Conservation (phyloP, 2,329 filamentous ascomycete species). For the Drechslerella coelobrocha region DNA sequence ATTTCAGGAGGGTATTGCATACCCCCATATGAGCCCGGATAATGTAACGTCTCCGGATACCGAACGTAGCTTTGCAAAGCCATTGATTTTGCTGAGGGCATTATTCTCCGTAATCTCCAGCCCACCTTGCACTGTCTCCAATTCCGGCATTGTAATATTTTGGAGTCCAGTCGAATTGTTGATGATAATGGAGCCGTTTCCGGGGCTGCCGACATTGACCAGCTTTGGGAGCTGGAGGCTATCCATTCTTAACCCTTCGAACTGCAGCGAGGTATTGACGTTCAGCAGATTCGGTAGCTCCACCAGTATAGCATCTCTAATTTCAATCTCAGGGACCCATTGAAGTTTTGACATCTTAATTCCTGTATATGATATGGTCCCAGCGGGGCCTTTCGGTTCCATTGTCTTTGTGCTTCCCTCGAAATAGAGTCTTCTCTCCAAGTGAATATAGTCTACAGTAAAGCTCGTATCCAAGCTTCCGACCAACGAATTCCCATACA, state of each 20-base stretch:
- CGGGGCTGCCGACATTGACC: neutral
- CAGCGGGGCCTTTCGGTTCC: neutral
- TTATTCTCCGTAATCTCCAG: slow-evolving; percentile 9
- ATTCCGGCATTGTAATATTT: slow-evolving; percentile 2
- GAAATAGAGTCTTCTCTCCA: too few species aligned
- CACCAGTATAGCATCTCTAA: neutral
- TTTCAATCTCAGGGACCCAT: slow-evolving; percentile 3
- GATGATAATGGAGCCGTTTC: slow-evolving; percentile 3
- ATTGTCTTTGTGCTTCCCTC: neutral
- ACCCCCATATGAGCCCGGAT: slow-evolving; percentile 19
- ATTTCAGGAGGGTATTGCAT: neutral
- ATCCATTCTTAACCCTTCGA: neutral
- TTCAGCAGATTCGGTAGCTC: slow-evolving; percentile 2
- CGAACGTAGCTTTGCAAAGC: slow-evolving; percentile 3
- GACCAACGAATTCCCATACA: too few species aligned
- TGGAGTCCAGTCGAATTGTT: neutral
- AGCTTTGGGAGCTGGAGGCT: slow-evolving; percentile 10
- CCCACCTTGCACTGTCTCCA: slow-evolving; percentile 8
- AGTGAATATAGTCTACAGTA: too few species aligned
- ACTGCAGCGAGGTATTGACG: slow-evolving; percentile 1
- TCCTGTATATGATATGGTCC: neutral
- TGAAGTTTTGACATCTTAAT: neutral
- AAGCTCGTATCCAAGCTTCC: too few species aligned
- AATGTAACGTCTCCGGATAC: slow-evolving; percentile 6
- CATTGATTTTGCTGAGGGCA: slow-evolving; percentile 8